A percentile compares a stretch with the other conserved stretches of the same genome.
Conservation (phyloP, 1,284 basidiomycete genomes). For the Coniferiporia sulphurascens region DNA sequence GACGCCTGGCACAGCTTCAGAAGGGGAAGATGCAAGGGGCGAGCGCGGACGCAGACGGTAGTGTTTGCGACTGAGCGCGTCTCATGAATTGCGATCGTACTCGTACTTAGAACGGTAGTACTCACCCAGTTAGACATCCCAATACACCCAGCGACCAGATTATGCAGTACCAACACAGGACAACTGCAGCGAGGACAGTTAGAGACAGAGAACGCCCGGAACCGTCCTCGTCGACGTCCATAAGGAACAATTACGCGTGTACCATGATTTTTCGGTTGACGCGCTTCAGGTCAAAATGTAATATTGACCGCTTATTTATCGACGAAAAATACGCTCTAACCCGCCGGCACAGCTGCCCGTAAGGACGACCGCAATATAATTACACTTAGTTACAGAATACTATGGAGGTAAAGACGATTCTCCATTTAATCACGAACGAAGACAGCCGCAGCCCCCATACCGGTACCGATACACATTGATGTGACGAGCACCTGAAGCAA, state of each 20-base stretch:
- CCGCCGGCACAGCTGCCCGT: no score
- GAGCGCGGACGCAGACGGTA: constrained; percentile 66
- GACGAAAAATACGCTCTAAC: no score
- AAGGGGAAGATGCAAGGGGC: constrained; percentile 49
- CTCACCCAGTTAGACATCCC: constrained; percentile 78
- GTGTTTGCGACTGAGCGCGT: constrained; percentile 43
- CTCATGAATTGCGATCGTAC: constrained; percentile 17
- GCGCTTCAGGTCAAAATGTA: no score
- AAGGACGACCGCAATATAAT: background rate
- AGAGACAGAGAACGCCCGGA: background rate
- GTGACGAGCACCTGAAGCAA: constrained; percentile 60
- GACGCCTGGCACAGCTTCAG: constrained; percentile 71
- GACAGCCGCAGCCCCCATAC: constrained; percentile 82
- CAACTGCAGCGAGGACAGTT: constrained; percentile 36
- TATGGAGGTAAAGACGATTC: background rate
- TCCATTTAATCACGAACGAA: constrained; percentile 50
- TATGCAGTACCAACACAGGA: constrained; percentile 65
- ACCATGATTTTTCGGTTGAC: no score
- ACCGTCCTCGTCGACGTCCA: constrained; percentile 1
- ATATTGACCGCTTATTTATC: no score
- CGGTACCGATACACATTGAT: constrained; percentile 86
- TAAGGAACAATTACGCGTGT: background rate
- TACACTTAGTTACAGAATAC: background rate
- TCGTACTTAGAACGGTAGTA: background rate
- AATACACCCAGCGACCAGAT: constrained; percentile 75